Evolutionary conservation across 176 grass and related monocot species (phyloP), one percentile per base, ranked within the genome.

Genomic region (Cymbopogon citratus): DNA sequence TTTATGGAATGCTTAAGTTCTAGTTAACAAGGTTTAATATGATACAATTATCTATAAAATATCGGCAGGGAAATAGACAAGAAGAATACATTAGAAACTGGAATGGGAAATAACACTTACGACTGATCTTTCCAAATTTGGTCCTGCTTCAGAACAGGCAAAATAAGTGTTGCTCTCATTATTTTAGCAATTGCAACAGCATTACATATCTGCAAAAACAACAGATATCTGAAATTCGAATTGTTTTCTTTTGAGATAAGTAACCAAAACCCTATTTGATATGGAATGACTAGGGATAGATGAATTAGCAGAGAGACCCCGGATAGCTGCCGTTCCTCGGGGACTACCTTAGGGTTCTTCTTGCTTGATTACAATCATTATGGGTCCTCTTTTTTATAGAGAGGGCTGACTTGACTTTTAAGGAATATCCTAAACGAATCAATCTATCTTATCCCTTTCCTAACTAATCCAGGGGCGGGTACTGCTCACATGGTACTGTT

Each of bases 101-200:
- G 21, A 83, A 80, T 28, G 76, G 45, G n/a, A 81, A 74, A 40
- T 26, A 43, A 6, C 38, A 43, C 80, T 81, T 86, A 95, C 90
- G 87, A 88, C 23, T 90, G 85, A 46, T 95, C 93, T 83, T 92
- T 95, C 93, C 90, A 92, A 80, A 95, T 95, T 84, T 95, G 93
- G 44, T 95, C 90, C 87, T 91, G 87, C 87, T 95, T 95, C 59
- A 95, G 72, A 77, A 90, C 87, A 60, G 93, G 93, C 43, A 95
- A 83, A 81, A 95, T 92, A 86, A 95, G 90, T 28, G 90, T 92
- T 81, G 90, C 93, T 25, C 72, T 83, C 87, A 95, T 92, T 80
- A 90, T 92, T 78, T 86, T 95, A 60, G 93, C 93, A 78, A 95
- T 85, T 36, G 90, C 90, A 79, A 92, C 93, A n/a, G 87, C 90